phyloP scores from a whole-genome alignment of 352 stramenopile genomes.

The Thalassiosira hispida region DNA sequence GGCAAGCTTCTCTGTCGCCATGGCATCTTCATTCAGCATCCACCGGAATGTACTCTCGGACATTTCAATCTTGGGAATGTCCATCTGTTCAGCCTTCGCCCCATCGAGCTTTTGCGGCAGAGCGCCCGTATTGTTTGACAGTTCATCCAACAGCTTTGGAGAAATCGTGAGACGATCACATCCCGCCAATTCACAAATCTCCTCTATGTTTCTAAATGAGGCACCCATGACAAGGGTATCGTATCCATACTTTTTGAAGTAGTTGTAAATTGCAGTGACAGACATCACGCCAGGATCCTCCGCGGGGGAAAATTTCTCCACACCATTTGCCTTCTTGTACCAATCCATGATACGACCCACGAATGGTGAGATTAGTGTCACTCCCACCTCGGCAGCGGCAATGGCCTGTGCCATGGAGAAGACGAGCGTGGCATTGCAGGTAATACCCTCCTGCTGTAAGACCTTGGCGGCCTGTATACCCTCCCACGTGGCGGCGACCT shows the following conservation, averaged over 20 bases:
- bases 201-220: conserved; percentile 77
- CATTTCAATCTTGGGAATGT: conserved; percentile 87
- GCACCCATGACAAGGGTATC: conserved; percentile 86
- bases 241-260: conserved; percentile 96
- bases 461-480: conserved; percentile 96
- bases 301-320: conserved; percentile 88
- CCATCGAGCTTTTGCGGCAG: conserved; percentile 89
- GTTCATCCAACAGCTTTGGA: conserved; percentile 92
- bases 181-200: conserved; percentile 95
- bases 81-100: conserved; percentile 58
- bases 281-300: conserved; percentile 98
- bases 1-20: conserved; percentile 99
- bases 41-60: conserved; percentile 96
- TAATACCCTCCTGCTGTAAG: conserved; percentile 98
- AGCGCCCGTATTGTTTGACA: conserved; percentile 87
- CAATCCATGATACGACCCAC: conserved; percentile 97
- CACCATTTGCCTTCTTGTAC: conserved; percentile 95
- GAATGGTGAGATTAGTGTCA: conserved; percentile 84
- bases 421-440: conserved; percentile 99
- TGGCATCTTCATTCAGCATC: conserved; percentile 98
- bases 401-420: conserved; percentile 98
- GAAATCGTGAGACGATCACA: conserved; percentile 97
- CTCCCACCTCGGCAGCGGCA: conserved; percentile 90
- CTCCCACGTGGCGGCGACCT: conserved; percentile 96
- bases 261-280: conserved; percentile 98